phyloP scores from a whole-genome alignment of 1,284 basidiomycete species.

The Microbotryum saponariae region DNA sequence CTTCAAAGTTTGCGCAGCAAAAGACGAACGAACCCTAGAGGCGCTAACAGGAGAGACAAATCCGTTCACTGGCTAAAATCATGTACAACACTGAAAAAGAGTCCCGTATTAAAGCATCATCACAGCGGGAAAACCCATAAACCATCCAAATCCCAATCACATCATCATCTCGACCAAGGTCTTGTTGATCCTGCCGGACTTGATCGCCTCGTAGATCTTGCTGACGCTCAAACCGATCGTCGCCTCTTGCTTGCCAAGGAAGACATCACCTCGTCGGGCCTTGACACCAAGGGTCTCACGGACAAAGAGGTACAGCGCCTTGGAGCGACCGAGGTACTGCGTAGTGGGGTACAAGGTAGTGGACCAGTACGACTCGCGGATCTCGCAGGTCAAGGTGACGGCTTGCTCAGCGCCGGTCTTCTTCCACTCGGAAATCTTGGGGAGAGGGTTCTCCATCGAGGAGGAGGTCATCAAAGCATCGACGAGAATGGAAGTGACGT shows the following conservation, averaged over 20 bases:
- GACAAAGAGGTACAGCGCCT: slow-evolving; percentile 61
- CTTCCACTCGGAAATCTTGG: slow-evolving; percentile 51
- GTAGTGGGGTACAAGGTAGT: slow-evolving; percentile 51
- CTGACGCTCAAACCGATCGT: slow-evolving; percentile 25
- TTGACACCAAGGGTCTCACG: slow-evolving; percentile 56
- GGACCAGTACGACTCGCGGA: slow-evolving; percentile 55
- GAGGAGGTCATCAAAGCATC: slow-evolving; percentile 54
- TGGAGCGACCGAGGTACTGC: slow-evolving; percentile 55
- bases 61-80: too few species aligned
- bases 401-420: slow-evolving; percentile 48
- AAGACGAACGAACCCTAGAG: too few species aligned
- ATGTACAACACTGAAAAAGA: too few species aligned
- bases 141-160: too few species aligned
- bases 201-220: slow-evolving; percentile 28
- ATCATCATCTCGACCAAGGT: slow-evolving; percentile 22
- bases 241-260: slow-evolving; percentile 19
- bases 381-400: slow-evolving; percentile 46
- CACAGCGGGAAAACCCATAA: too few species aligned
- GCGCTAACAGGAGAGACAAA: too few species aligned
- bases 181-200: slow-evolving; percentile 18
- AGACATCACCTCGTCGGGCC: slow-evolving; percentile 48
- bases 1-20: too few species aligned
- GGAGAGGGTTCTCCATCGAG: slow-evolving; percentile 38
- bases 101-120: too few species aligned
- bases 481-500: slow-evolving; percentile 33